phyloP scores from a whole-genome alignment of 2,329 filamentous ascomycete species.

The Verticillium dahliae region DNA sequence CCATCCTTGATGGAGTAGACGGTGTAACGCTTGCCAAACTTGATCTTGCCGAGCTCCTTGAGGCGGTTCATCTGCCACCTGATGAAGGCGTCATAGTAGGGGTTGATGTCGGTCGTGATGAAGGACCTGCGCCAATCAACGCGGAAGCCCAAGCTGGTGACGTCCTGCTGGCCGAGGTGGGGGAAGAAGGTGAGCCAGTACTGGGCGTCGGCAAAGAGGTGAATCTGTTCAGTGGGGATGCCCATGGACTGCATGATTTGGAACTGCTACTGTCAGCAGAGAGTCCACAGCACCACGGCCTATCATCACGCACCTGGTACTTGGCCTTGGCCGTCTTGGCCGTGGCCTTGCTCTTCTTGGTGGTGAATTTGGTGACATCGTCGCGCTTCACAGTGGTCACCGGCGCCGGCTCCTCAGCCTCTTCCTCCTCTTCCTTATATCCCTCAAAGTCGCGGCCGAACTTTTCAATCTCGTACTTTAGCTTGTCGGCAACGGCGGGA shows the following conservation, averaged over 20 bases:
- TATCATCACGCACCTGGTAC: conserved; percentile 72
- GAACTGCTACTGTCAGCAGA: conserved; percentile 47
- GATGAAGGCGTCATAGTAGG: conserved; percentile 87
- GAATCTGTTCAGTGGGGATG: conserved; percentile 80
- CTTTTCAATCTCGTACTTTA: conserved; percentile 79
- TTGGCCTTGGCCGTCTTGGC: conserved; percentile 89
- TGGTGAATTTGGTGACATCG: conserved; percentile 84
- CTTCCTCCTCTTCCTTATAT: conserved; percentile 57
- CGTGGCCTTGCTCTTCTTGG: conserved; percentile 87
- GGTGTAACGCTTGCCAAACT: conserved; percentile 88
- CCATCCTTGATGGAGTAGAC: conserved; percentile 59
- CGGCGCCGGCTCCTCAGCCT: conserved; percentile 20
- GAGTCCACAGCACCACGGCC: neutral
- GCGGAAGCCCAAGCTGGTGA: conserved; percentile 10
- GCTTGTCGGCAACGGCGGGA: conserved; percentile 94
- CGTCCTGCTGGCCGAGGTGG: conserved; percentile 23
- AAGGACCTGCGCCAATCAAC: conserved; percentile 12
- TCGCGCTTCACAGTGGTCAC: conserved; percentile 60
- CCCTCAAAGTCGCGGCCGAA: conserved; percentile 83
- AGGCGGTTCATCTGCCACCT: conserved; percentile 96
- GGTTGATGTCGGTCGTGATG: conserved; percentile 93
- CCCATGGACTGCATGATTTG: conserved; percentile 92
- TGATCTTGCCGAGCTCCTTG: conserved; percentile 84
- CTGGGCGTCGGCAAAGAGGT: conserved; percentile 84
- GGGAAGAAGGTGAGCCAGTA: conserved; percentile 91